phyloP scores from a whole-genome alignment of 768 basidiomycete species.

The Xerocomellus chrysenteron region DNA sequence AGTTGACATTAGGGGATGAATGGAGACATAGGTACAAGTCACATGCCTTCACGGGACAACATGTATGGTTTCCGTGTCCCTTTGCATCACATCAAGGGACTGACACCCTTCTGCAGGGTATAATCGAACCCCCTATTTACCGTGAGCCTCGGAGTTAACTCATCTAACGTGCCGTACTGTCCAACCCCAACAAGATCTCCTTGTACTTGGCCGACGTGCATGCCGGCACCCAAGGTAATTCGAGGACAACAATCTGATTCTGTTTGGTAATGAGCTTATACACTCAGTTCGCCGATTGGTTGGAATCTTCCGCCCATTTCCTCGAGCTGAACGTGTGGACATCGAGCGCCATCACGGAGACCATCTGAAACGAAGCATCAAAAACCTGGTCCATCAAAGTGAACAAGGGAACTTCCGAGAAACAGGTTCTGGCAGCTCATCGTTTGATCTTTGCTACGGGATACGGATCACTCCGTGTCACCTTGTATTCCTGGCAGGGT shows the following conservation, averaged over 20 bases:
- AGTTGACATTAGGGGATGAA: conserved; percentile 7
- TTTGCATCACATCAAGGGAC: background rate
- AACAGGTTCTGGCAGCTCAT: conserved; percentile 37
- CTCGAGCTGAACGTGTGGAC: conserved; percentile 62
- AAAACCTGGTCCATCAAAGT: conserved; percentile 43
- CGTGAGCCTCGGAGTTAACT: conserved; percentile 29
- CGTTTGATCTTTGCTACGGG: conserved; percentile 57
- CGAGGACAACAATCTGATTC: background rate
- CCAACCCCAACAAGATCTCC: conserved; percentile 41
- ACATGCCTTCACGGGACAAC: conserved; percentile 48
- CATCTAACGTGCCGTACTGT: background rate
- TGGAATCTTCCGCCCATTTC: conserved; percentile 53
- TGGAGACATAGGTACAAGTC: conserved; percentile 37
- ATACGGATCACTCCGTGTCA: conserved; percentile 39
- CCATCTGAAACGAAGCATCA: conserved; percentile 36
- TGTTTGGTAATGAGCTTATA: background rate
- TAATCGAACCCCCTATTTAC: conserved; percentile 50
- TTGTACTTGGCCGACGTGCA: conserved; percentile 46
- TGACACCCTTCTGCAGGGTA: conserved; percentile 32
- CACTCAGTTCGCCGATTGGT: conserved; percentile 52
- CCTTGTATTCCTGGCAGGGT: conserved; percentile 32
- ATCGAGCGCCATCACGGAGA: conserved; percentile 37
- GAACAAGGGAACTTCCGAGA: conserved; percentile 26
- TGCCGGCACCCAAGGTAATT: conserved; percentile 46
- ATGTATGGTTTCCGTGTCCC: conserved; percentile 29